phyloP scores from a whole-genome alignment of 768 basidiomycete genomes.

The Pleurotus giganteus region DNA sequence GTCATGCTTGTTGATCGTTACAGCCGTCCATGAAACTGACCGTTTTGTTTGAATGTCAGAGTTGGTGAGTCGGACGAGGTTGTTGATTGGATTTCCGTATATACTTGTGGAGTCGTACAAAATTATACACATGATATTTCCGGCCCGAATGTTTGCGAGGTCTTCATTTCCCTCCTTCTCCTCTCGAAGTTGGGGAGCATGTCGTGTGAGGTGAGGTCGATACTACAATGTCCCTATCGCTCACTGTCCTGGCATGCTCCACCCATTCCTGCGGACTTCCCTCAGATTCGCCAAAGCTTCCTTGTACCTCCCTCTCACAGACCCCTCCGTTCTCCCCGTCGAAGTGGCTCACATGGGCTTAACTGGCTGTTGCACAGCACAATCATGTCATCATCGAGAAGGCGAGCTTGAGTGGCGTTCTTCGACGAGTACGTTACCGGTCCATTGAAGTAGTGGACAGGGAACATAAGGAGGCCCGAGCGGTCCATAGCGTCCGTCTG shows the following conservation, averaged over 20 bases:
- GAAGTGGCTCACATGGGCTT: slow-evolving; percentile 95
- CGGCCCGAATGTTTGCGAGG: too few relatives aligned
- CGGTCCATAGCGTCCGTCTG: slow-evolving; percentile 76
- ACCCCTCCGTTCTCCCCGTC: slow-evolving; percentile 88
- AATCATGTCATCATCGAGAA: slow-evolving; percentile 91
- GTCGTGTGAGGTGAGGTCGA: too few relatives aligned
- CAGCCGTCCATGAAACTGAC: too few relatives aligned
- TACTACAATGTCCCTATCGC: slow-evolving; percentile 76
- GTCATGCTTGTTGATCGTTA: too few relatives aligned
- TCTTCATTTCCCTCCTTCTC: too few relatives aligned
- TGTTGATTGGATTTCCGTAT: too few relatives aligned
- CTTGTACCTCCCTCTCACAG: slow-evolving; percentile 75
- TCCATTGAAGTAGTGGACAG: slow-evolving; percentile 88
- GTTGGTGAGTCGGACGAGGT: too few relatives aligned
- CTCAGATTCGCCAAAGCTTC: slow-evolving; percentile 67
- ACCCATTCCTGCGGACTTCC: slow-evolving; percentile 60
- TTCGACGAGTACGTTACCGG: slow-evolving; percentile 91
- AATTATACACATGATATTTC: too few relatives aligned
- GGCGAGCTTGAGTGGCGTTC: slow-evolving; percentile 86
- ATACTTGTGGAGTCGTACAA: too few relatives aligned
- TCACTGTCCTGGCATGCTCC: slow-evolving; percentile 55
- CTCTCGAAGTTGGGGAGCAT: too few relatives aligned
- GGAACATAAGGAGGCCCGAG: slow-evolving; percentile 82
- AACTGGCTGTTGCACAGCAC: slow-evolving; percentile 92
- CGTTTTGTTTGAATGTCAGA: too few relatives aligned